Conservation (phyloP, 768 basidiomycete genomes). For the Lactarius sp. region DNA sequence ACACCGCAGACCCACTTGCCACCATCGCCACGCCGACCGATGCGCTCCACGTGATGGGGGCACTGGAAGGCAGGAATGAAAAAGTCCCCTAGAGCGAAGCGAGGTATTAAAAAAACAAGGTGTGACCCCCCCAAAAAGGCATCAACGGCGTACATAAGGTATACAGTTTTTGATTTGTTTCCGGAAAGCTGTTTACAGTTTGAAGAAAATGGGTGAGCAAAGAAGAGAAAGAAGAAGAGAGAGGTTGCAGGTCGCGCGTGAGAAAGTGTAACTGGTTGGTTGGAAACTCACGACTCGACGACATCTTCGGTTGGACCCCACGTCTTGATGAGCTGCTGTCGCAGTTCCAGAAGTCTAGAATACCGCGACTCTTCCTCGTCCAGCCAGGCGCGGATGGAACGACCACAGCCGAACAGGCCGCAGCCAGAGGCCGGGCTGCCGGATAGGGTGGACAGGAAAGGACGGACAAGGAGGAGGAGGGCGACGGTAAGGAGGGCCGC, state of each 20-base stretch:
- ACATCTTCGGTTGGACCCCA: background rate
- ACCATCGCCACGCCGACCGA: conserved; percentile 49
- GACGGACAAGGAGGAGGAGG: background rate
- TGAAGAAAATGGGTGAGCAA: too few species aligned
- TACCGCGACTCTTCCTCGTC: background rate
- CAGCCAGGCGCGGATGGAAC: background rate
- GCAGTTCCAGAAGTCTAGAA: background rate
- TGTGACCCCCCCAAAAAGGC: conserved; percentile 31
- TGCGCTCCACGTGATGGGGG: conserved; percentile 44
- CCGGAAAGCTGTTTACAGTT: background rate
- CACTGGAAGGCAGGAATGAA: conserved; percentile 46
- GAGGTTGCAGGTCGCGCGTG: too few species aligned
- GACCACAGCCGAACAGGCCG: background rate
- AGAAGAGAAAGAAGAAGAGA: too few species aligned
- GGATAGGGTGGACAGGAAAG: background rate
- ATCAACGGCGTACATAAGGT: background rate
- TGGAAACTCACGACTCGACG: background rate
- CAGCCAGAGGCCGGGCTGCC: too few species aligned
- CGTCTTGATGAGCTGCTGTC: background rate
- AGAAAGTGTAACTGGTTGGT: background rate
- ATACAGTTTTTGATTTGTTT: background rate
- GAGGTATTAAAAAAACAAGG: background rate
- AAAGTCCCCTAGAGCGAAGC: conserved; percentile 40
- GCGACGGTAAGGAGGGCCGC: background rate
- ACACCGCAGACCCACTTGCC: conserved; percentile 53